Evolutionary conservation across 202 grass and related monocot genomes (phyloP), one percentile per base, ranked within the genome.

Genomic region (Zizania palustris): DNA sequence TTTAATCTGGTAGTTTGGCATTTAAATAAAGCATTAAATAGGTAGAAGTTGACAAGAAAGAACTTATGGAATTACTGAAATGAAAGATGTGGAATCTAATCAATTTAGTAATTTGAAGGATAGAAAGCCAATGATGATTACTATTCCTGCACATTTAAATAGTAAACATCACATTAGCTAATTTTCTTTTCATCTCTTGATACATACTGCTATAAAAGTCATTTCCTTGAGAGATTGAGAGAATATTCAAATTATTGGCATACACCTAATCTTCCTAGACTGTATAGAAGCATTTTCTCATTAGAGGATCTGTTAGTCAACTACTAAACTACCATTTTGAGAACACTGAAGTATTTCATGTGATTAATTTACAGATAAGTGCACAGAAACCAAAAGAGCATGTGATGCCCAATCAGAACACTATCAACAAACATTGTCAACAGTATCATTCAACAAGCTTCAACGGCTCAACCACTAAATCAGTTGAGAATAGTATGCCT

Each of bases 1-100:
- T 81, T 80, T 86, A n/a, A 92, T 76, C 90, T 92, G 72, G 56
- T 40, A 53, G 74, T 71, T 70, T 65, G 14, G 13, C 20, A 35
- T 39, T 59, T n/a, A 74, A 43, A 51, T 3, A 61, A 33, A 65
- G 22, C 46, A 22, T 82, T 56, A 50, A 46, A 67, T 39, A 48
- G 6, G 3, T 49, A 38, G 22, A 64, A 20, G 2, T 33, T 6
- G 44, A 58, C 28, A 60, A 39, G 16, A 59, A 82, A 57, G 3
- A 49, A 67, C 11, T 46, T 11, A 44, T 3, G 56, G 5, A 62
- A 79, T 0, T 43, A 34, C 3, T n/a, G 9, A 38, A 11, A 16
- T 62, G 28, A 33, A 60, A 69, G 45, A 70, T 60, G 77, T 59
- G 16, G 39, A 28, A 28, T 28, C 1, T 59, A 69, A 18, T 67